Percentiles rank a stretch among this genome's conserved stretches.
These are phyloP conservation scores for Pseudonectria buxi DNA, from an alignment of 2,329 filamentous ascomycete species.

Conservation along the genomic window DNA sequence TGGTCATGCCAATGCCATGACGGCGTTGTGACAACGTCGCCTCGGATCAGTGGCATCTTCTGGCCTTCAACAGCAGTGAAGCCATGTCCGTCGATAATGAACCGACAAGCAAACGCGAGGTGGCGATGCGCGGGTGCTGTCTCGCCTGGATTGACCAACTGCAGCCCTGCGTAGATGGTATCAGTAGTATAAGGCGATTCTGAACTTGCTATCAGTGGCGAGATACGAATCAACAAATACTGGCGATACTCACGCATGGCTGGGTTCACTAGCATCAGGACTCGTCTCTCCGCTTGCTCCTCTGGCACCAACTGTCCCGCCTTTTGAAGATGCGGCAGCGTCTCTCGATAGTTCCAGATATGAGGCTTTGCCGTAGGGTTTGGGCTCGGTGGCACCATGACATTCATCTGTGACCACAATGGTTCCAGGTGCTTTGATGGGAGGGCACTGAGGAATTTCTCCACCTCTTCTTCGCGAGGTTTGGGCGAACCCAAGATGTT, in stretches of 20 bases:
- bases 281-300: conserved; percentile 34
- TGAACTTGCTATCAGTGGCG: conserved; percentile 10
- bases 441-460: conserved; percentile 22
- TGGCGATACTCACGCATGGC: conserved; percentile 37
- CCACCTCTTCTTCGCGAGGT: conserved; percentile 18
- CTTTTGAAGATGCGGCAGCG: conserved; percentile 27
- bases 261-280: conserved; percentile 37
- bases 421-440: conserved; percentile 31
- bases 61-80: conserved; percentile 52
- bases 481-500: conserved; percentile 2
- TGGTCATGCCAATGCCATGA: conserved; percentile 56
- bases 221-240: accelerated
- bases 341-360: conserved; percentile 32
- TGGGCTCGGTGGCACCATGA: conserved; percentile 39
- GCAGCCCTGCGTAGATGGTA: conserved; percentile 50
- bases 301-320: conserved; percentile 31
- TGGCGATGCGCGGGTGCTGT: conserved; percentile 49
- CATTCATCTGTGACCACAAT: conserved; percentile 42
- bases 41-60: conserved; percentile 43
- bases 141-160: conserved; percentile 50
- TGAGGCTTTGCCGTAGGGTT: conserved; percentile 35
- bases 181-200: conserved; percentile 41
- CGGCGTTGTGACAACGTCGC: conserved; percentile 51
- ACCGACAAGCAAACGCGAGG: conserved; percentile 49
- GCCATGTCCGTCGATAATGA: conserved; percentile 51